Conservation (phyloP, 441 rosid genomes). For the Rhodomyrtus psidioides region DNA sequence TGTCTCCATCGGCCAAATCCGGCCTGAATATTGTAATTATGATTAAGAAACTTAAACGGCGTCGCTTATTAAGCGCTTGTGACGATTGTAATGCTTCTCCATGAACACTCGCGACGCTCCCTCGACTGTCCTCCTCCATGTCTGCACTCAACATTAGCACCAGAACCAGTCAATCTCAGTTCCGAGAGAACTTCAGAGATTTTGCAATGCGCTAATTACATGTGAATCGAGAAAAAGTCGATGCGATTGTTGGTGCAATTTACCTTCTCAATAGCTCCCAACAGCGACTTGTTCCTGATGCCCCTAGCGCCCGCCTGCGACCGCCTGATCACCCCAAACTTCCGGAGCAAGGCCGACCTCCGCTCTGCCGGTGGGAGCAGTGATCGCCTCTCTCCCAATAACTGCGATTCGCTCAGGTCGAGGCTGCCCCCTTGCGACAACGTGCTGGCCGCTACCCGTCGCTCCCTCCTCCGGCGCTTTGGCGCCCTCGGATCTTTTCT, state of each 20-base stretch:
- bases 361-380: constrained; percentile 46
- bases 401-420: background rate
- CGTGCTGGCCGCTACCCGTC: background rate
- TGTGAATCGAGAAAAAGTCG: background rate
- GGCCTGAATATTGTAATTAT: background rate
- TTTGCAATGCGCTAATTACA: background rate
- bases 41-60: background rate
- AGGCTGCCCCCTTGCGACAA: constrained; percentile 19
- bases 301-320: constrained; percentile 31
- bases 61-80: constrained; percentile 63
- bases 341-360: constrained; percentile 36
- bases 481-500: constrained; percentile 18
- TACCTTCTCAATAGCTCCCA: constrained; percentile 63
- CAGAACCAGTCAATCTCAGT: background rate
- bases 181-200: background rate
- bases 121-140: constrained; percentile 74
- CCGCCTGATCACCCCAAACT: constrained; percentile 42
- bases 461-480: constrained; percentile 34
- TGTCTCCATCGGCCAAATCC: background rate
- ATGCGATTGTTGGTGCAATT: fast-evolving
- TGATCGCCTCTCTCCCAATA: constrained; percentile 41
- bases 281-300: constrained; percentile 40
- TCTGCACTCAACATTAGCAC: constrained; percentile 22
- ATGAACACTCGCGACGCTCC: constrained; percentile 65
- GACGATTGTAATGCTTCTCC: constrained; percentile 71